These are phyloP conservation scores for Eucalyptus regnans DNA, from an alignment of 345 rosid genomes.

Conservation along the genomic window DNA sequence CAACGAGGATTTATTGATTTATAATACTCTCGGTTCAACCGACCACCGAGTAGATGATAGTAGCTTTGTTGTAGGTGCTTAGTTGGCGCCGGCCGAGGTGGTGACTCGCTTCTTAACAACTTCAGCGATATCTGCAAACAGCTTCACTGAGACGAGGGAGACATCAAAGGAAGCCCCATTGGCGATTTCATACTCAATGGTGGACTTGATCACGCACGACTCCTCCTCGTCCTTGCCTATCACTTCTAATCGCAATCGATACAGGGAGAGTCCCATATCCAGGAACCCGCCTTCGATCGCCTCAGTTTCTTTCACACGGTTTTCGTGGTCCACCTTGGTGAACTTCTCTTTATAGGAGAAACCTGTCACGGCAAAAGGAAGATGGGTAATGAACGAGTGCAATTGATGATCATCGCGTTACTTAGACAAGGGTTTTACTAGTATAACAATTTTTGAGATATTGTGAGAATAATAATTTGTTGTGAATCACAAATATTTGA, in stretches of 20 bases:
- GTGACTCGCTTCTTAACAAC: not conserved
- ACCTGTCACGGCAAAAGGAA: not conserved
- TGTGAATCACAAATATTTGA: fast-evolving
- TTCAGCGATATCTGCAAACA: not conserved
- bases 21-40: too few relatives aligned
- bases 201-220: not conserved
- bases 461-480: fast-evolving
- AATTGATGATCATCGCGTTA: not conserved
- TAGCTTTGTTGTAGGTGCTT: not conserved
- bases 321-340: not conserved
- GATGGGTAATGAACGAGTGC: not conserved
- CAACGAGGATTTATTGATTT: too few relatives aligned
- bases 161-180: not conserved
- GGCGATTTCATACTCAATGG: not conserved
- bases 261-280: not conserved
- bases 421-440: not conserved
- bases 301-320: not conserved
- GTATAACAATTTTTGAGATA: too few relatives aligned
- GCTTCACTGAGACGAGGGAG: not conserved
- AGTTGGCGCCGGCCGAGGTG: not conserved
- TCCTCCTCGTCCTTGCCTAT: not conserved
- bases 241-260: not conserved
- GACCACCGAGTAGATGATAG: too few relatives aligned
- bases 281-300: not conserved
- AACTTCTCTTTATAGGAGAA: not conserved